Percentiles rank a stretch among this genome's conserved stretches.
Evolutionary conservation across 2,329 filamentous ascomycete genomes (phyloP).

Genomic region (Neonectria coccinea): DNA sequence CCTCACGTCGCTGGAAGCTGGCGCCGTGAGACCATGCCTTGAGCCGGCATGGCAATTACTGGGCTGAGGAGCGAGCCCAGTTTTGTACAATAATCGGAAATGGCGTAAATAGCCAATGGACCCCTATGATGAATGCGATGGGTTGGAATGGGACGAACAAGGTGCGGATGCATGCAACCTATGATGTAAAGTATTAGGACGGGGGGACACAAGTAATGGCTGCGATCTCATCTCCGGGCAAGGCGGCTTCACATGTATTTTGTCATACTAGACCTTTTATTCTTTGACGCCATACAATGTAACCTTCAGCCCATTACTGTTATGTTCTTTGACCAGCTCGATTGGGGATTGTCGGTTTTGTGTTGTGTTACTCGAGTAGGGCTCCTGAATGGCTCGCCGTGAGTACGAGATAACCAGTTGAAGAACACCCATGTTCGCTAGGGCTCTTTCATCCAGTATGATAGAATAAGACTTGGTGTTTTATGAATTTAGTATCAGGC

Average conservation of each 20-base stretch:
- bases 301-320: slow-evolving; percentile 20
- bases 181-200: slow-evolving; percentile 46
- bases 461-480: too few relatives aligned
- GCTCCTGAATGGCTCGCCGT: neutral
- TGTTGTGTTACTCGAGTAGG: neutral
- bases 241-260: slow-evolving; percentile 45
- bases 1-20: slow-evolving; percentile 25
- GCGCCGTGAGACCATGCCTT: slow-evolving; percentile 31
- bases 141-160: slow-evolving; percentile 32
- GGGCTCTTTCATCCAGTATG: too few relatives aligned
- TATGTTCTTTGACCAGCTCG: neutral
- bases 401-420: neutral
- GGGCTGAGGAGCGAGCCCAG: slow-evolving; percentile 36
- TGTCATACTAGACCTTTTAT: slow-evolving; percentile 43
- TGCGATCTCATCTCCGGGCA: slow-evolving; percentile 48
- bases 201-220: slow-evolving; percentile 40
- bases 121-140: slow-evolving; percentile 40
- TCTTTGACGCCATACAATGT: slow-evolving; percentile 39
- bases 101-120: slow-evolving; percentile 42
- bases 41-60: slow-evolving; percentile 38
- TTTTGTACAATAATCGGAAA: slow-evolving; percentile 48
- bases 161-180: slow-evolving; percentile 39
- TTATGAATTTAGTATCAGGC: neutral
- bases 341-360: neutral
- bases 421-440: neutral